These are phyloP conservation scores for Exophiala sideris DNA, from an alignment of 2,329 filamentous ascomycete genomes.

Conservation along the genomic window DNA sequence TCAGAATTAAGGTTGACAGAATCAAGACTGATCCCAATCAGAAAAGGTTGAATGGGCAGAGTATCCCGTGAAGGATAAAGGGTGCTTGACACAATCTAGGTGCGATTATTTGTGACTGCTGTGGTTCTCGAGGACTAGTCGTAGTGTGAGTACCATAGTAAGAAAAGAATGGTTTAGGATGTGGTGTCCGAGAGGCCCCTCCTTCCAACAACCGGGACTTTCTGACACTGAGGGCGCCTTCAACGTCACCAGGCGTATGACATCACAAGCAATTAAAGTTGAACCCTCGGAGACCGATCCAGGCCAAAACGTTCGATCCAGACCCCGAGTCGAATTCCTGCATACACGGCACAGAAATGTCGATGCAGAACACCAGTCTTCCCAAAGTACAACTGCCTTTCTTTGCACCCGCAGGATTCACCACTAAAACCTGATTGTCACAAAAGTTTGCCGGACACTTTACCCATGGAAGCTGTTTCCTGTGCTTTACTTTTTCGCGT, in stretches of 20 bases:
- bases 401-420: neutral
- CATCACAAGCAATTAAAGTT: slow-evolving; percentile 4
- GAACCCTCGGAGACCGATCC: slow-evolving; percentile 4
- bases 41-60: neutral
- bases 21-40: neutral
- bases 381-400: neutral
- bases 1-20: neutral
- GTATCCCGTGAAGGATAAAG: neutral
- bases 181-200: no score
- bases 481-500: no score
- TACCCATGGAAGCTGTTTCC: no score
- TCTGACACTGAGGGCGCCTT: neutral
- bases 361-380: neutral
- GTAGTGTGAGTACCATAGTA: no score
- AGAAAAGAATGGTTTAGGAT: neutral
- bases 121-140: no score
- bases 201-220: neutral
- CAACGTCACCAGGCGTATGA: slow-evolving; percentile 1
- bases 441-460: no score
- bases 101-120: neutral
- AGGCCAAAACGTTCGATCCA: slow-evolving; percentile 13
- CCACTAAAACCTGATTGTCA: no score
- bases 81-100: neutral
- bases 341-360: neutral
- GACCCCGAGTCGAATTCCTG: neutral